These are phyloP conservation scores for Leishmania lainsoni DNA, from an alignment of 208 protist species.

Conservation along the genomic window DNA sequence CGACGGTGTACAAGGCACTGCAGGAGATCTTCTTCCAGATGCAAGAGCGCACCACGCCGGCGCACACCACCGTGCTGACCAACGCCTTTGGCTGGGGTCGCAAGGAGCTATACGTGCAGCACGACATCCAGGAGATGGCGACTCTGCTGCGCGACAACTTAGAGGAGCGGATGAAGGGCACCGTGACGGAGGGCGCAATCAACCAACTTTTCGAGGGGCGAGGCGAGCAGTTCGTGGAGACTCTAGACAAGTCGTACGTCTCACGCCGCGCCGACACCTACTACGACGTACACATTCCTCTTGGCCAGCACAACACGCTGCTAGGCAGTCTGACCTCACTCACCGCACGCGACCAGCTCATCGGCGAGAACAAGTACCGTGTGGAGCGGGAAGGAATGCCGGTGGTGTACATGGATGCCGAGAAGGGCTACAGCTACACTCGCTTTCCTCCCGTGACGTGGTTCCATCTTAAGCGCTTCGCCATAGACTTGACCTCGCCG, in stretches of 20 bases:
- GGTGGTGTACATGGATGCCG: conserved; percentile 86
- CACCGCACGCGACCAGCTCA: conserved; percentile 76
- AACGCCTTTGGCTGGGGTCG: conserved; percentile 90
- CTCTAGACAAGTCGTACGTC: conserved; percentile 75
- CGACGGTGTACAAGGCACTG: conserved; percentile 63
- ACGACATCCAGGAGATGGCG: conserved; percentile 92
- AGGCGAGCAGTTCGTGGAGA: conserved; percentile 84
- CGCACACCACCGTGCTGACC: conserved; percentile 82
- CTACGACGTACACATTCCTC: conserved; percentile 90
- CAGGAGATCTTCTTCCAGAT: conserved; percentile 90
- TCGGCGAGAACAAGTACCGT: conserved; percentile 92
- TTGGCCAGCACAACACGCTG: conserved; percentile 66
- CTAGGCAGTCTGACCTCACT: conserved; percentile 75
- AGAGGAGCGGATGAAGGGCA: conserved; percentile 91
- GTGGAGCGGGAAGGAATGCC: conserved; percentile 78
- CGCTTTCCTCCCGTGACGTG: conserved; percentile 87
- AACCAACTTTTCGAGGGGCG: conserved; percentile 84
- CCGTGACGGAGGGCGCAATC: conserved; percentile 81
- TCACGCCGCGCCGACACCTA: conserved; percentile 77
- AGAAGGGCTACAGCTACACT: conserved; percentile 78
- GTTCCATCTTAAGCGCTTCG: conserved; percentile 93
- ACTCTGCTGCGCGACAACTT: conserved; percentile 87
- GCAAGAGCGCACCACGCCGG: conserved; percentile 69
- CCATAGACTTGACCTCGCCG: conserved; percentile 83
- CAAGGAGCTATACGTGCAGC: conserved; percentile 81